These are phyloP conservation scores for Schizosaccharomyces japonicus DNA, from an alignment of 805 yeast species.

Conservation along the genomic window DNA sequence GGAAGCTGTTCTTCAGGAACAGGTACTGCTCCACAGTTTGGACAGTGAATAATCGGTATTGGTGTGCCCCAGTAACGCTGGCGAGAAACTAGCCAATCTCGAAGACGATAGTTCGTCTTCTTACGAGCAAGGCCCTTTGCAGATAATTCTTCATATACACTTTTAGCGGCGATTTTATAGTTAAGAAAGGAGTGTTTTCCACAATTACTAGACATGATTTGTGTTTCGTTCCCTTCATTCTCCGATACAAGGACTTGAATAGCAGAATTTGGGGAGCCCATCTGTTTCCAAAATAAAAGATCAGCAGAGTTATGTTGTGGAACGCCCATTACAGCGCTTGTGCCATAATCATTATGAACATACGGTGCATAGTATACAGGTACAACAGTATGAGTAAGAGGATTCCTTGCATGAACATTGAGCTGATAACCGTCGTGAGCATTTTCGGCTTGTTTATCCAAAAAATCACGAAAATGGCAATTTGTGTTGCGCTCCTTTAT, in stretches of 20 bases:
- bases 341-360: slow-evolving; percentile 62
- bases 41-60: slow-evolving; percentile 80
- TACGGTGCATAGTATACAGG: slow-evolving; percentile 84
- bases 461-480: slow-evolving; percentile 23
- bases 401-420: slow-evolving; percentile 26
- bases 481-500: slow-evolving; percentile 18
- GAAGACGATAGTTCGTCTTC: slow-evolving; percentile 34
- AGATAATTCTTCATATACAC: slow-evolving; percentile 24
- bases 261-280: slow-evolving; percentile 23
- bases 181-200: slow-evolving; percentile 30
- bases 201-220: slow-evolving; percentile 26
- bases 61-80: slow-evolving; percentile 98
- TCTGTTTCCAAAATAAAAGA: slow-evolving; percentile 49
- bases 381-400: slow-evolving; percentile 25
- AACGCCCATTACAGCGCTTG: slow-evolving; percentile 94
- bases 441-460: no score
- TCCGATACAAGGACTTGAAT: slow-evolving; percentile 20
- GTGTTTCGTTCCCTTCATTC: slow-evolving; percentile 14
- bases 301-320: slow-evolving; percentile 87
- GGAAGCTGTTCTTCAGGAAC: slow-evolving; percentile 79
- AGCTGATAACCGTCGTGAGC: slow-evolving; percentile 48
- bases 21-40: slow-evolving; percentile 66
- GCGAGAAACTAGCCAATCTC: slow-evolving; percentile 89
- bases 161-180: slow-evolving; percentile 26
- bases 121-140: slow-evolving; percentile 21